A percentile compares a stretch with the other conserved stretches of the same genome.
These are phyloP conservation scores for Fusarium hostae DNA, from an alignment of 2,329 filamentous ascomycete species.

Conservation along the genomic window DNA sequence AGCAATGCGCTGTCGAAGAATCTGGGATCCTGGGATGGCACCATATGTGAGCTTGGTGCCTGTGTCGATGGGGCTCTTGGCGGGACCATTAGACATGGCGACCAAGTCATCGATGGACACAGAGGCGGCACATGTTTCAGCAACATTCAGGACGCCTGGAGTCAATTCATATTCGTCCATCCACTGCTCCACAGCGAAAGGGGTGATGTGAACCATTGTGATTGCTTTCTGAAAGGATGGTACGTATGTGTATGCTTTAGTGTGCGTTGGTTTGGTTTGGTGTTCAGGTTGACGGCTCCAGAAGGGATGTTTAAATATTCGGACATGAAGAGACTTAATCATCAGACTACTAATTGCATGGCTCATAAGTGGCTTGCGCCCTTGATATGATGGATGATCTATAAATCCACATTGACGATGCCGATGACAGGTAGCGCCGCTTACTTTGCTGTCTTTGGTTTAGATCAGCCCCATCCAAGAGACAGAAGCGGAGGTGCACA, in stretches of 20 bases:
- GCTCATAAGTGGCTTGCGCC: neutral
- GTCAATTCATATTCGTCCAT: slow-evolving; percentile 70
- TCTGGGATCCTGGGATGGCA: slow-evolving; percentile 73
- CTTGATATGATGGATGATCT: neutral
- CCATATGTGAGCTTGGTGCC: slow-evolving; percentile 77
- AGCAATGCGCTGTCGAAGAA: slow-evolving; percentile 72
- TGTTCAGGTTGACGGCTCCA: neutral
- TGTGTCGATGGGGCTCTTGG: slow-evolving; percentile 58
- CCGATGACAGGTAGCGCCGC: neutral
- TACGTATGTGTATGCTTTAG: neutral
- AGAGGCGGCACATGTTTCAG: slow-evolving; percentile 82
- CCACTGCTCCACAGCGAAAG: slow-evolving; percentile 79
- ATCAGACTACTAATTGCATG: rapidly evolving
- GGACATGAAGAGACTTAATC: neutral
- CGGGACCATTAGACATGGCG: slow-evolving; percentile 54
- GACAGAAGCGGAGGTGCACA: rapidly evolving
- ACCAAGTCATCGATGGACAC: slow-evolving; percentile 78
- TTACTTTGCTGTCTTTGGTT: neutral
- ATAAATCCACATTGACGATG: neutral
- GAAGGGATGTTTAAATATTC: neutral
- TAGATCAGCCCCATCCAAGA: neutral
- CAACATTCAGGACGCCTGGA: slow-evolving; percentile 73
- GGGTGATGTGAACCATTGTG: slow-evolving; percentile 66
- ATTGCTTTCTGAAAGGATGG: neutral
- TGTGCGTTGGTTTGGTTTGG: neutral